phyloP scores from a whole-genome alignment of 2,329 filamentous ascomycete genomes.

The Xylaria sp. region DNA sequence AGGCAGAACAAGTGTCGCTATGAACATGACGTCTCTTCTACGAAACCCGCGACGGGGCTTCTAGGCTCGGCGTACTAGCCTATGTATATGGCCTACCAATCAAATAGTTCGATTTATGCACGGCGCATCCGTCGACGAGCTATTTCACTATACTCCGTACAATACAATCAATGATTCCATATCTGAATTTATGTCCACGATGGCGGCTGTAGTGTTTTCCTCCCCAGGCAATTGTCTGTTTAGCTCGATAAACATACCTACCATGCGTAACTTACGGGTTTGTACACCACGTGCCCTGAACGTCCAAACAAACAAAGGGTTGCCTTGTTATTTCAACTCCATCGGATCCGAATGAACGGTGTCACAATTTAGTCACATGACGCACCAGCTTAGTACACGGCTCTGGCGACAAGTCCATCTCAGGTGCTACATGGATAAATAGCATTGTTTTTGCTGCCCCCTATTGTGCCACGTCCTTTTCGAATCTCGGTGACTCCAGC shows the following conservation, averaged over 20 bases:
- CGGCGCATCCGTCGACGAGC: constrained; percentile 9
- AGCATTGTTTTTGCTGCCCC: background rate
- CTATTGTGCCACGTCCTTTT: background rate
- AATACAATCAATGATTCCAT: background rate
- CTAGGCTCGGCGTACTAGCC: constrained; percentile 12
- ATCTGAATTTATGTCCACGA: background rate
- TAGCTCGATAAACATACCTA: background rate
- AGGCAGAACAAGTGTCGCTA: constrained; percentile 17
- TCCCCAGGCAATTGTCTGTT: background rate
- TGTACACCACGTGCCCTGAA: background rate
- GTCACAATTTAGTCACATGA: background rate
- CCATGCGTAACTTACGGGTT: background rate
- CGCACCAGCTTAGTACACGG: background rate
- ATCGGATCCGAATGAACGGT: background rate
- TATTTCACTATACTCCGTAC: background rate
- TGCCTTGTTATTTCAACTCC: background rate
- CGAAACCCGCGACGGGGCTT: constrained; percentile 15
- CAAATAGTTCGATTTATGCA: constrained; percentile 9
- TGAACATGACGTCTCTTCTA: constrained; percentile 15
- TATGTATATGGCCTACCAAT: constrained; percentile 18
- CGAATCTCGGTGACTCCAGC: background rate
- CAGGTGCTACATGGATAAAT: background rate
- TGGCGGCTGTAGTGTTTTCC: background rate
- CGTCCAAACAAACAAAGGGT: background rate
- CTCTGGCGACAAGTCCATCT: background rate